phyloP scores from a whole-genome alignment of 2,329 filamentous ascomycete genomes.

The Lasiodiplodia citricola region DNA sequence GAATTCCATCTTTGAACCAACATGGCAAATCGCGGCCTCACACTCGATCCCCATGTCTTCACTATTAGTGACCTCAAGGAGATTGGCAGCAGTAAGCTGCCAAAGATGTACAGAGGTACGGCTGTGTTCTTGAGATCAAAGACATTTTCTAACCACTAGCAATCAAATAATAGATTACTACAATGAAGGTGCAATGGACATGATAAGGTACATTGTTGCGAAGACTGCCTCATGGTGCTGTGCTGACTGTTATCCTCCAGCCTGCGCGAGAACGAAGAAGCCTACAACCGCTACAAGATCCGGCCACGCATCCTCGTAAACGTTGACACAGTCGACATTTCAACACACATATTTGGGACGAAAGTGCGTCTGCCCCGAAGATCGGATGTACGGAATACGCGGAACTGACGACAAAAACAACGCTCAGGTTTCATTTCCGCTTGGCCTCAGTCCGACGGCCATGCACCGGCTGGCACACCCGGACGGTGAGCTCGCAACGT shows the following conservation, averaged over 20 bases:
- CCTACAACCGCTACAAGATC: slow-evolving; percentile 41
- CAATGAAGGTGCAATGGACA: slow-evolving; percentile 63
- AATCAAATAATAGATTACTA: slow-evolving; percentile 55
- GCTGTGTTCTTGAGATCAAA: background rate
- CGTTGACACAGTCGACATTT: slow-evolving; percentile 35
- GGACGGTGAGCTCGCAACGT: slow-evolving; percentile 66
- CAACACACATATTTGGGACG: slow-evolving; percentile 38
- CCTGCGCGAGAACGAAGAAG: slow-evolving; percentile 39
- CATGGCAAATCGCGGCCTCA: slow-evolving; percentile 33
- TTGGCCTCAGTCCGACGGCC: slow-evolving; percentile 61
- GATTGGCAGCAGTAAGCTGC: slow-evolving; percentile 45
- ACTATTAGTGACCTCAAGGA: slow-evolving; percentile 39
- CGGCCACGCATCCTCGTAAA: slow-evolving; percentile 41
- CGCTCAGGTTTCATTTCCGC: slow-evolving; percentile 40
- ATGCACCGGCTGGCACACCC: slow-evolving; percentile 69
- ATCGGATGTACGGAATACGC: too few species aligned
- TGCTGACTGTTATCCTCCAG: slow-evolving; percentile 15
- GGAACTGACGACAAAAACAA: slow-evolving; percentile 31
- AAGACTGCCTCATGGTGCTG: background rate
- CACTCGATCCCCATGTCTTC: slow-evolving; percentile 32
- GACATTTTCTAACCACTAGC: background rate
- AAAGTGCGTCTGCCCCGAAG: slow-evolving; percentile 29
- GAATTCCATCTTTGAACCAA: background rate
- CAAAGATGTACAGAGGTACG: slow-evolving; percentile 47
- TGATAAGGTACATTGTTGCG: slow-evolving; percentile 45